A percentile compares a stretch with the other conserved stretches of the same genome.
phyloP scores from a whole-genome alignment of 163 green algal genomes.

The Scenedesmus sp. region DNA sequence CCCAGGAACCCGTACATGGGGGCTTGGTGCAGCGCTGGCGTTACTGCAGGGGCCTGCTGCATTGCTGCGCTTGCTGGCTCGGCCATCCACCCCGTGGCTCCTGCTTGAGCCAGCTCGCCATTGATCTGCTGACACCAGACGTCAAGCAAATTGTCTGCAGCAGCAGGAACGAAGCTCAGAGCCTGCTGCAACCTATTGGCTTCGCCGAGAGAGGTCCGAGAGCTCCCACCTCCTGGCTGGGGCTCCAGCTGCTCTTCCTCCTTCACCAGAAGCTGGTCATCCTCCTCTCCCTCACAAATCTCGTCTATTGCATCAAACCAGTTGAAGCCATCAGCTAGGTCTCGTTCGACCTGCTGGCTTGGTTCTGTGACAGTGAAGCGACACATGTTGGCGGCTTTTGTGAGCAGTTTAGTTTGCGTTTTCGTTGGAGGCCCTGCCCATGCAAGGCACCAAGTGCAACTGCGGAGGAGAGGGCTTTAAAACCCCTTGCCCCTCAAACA shows the following conservation, averaged over 20 bases:
- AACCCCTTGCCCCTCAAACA: not conserved
- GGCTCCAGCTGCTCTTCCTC: conserved; percentile 6
- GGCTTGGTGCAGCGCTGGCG: not conserved
- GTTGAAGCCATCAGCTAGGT: conserved; percentile 3
- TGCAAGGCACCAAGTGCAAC: not conserved
- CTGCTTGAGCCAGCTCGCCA: not conserved
- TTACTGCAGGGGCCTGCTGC: not conserved
- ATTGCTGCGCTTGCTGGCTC: not conserved
- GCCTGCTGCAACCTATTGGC: not conserved
- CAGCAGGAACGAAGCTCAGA: not conserved
- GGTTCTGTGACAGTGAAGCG: conserved; percentile 22
- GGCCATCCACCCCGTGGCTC: not conserved
- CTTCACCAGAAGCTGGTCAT: not conserved
- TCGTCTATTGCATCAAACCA: conserved; percentile 48
- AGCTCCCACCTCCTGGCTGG: not conserved
- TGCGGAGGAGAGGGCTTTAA: not conserved
- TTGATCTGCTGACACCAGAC: conserved; percentile 18
- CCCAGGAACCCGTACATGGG: too few relatives aligned
- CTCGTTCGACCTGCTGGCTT: not conserved
- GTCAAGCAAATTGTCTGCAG: not conserved
- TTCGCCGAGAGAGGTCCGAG: not conserved
- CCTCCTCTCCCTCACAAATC: conserved; percentile 11
- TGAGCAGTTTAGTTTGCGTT: not conserved
- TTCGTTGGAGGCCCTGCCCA: not conserved
- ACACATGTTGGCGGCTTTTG: not conserved